Conservation (phyloP, 1,139 yeast species). For the Arxiozyma heterogenica region DNA sequence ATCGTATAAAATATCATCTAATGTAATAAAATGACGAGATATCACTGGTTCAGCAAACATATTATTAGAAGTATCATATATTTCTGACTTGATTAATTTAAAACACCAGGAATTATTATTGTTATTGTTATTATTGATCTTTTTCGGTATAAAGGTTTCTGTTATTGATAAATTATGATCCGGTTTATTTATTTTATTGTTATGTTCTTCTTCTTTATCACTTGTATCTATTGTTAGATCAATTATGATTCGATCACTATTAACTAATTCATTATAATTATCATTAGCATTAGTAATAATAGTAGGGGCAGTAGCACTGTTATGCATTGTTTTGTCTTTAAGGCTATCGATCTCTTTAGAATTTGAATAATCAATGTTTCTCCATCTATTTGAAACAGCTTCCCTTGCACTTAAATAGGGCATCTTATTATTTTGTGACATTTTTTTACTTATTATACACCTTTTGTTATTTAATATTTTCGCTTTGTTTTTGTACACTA, state of each 20-base stretch:
- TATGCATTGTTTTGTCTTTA: no score
- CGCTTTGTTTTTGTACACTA: neutral
- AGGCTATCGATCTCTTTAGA: neutral
- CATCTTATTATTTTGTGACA: neutral
- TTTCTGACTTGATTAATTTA: constrained; percentile 26
- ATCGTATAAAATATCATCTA: constrained; percentile 26
- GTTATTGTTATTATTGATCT: neutral
- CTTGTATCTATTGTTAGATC: neutral
- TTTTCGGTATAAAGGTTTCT: neutral
- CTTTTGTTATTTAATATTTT: neutral
- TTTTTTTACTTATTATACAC: no score
- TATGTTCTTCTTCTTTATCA: neutral
- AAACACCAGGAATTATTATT: constrained; percentile 12
- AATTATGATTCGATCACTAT: neutral
- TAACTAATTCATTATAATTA: neutral
- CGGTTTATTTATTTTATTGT: neutral
- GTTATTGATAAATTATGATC: neutral
- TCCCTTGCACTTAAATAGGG: neutral
- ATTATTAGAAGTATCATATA: constrained; percentile 20
- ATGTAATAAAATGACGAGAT: constrained; percentile 19
- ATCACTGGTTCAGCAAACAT: constrained; percentile 1
- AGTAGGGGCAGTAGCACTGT: no score
- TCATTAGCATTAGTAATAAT: no score
- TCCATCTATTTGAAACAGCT: constrained; percentile 1
- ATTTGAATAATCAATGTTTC: neutral